Base-by-base conservation (phyloP, 768 basidiomycete species). In the Suillus brevipes region DNA sequence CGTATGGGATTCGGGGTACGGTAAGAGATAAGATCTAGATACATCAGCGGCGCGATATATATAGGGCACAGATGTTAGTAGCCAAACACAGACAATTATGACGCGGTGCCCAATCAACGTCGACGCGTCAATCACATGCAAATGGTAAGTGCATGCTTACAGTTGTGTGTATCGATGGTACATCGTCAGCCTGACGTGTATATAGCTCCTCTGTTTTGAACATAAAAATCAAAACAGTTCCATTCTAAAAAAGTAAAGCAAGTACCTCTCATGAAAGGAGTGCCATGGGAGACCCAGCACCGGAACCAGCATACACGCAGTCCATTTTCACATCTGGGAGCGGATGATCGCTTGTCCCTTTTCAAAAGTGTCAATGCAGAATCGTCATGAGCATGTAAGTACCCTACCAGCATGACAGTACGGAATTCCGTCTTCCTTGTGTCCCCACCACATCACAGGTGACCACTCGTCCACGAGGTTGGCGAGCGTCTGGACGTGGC, bases 401-500 rank as follows among this genome's bases (percentile, higher is more conserved):
- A 6, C 47, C 43, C 23, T 64, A 59, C 62, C 55, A 16, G 62
- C 62, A 63, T 63, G 55, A n/a, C 62, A 57, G 40, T 58, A 40
- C 25, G 50, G 53, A 12, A 57, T 60, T 18, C 55, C 62, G 13
- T 69, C 69, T 23, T 61, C 64, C 63, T 71, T 71, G 62, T 71
- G 67, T 23, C 70, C 70, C 70, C 69, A 71, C 61, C 66, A 71
- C 67, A 68, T 71, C 14, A 61, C 64, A 16, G 69, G 65, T 7
- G 64, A 70, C 70, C 70, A 68, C 25, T 71, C 70, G 18, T 71
- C 70, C 10, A 71, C 50, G 13, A 67, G 64, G 61, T 71, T 66
- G 2, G 65, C 65, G 28, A 70, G 57, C 2, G 69, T 70, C 37
- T 71, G 70, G 12, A 71, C 56, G 20, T 71, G 70, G 28, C 70